phyloP scores from a whole-genome alignment of 805 yeast species.

The Metschnikowia picachoensis region DNA sequence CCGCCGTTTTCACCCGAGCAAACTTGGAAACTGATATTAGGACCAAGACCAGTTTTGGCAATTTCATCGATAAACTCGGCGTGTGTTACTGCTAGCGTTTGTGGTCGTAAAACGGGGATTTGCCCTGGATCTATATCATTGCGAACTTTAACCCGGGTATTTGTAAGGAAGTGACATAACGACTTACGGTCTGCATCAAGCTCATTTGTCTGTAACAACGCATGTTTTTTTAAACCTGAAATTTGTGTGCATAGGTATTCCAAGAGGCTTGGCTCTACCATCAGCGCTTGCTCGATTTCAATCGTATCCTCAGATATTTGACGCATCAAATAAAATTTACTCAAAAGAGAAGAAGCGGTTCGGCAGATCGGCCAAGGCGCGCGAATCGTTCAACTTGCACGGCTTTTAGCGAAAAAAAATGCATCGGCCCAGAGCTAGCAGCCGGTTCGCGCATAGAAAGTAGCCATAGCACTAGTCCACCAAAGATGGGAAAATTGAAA shows the following conservation, averaged over 20 bases:
- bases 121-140: not conserved
- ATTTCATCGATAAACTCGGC: constrained; percentile 1
- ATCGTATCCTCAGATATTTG: too few species aligned
- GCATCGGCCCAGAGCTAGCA: too few species aligned
- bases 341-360: not conserved
- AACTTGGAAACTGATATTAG: not conserved
- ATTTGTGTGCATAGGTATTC: constrained; percentile 1
- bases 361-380: not conserved
- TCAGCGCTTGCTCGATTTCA: not conserved
- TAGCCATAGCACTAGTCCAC: too few species aligned
- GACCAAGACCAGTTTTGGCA: not conserved
- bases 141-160: not conserved
- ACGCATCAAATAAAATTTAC: not conserved
- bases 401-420: not conserved
- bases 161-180: constrained; percentile 1
- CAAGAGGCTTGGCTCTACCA: constrained; percentile 4
- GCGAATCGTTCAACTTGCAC: not conserved
- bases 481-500: constrained; percentile 15
- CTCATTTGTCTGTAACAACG: not conserved
- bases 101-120: not conserved
- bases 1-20: not conserved
- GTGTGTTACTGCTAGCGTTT: not conserved
- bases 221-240: not conserved
- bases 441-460: too few species aligned
- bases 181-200: not conserved